Conservation (phyloP, 306 rosid species). For the Leucaena leucocephala region DNA sequence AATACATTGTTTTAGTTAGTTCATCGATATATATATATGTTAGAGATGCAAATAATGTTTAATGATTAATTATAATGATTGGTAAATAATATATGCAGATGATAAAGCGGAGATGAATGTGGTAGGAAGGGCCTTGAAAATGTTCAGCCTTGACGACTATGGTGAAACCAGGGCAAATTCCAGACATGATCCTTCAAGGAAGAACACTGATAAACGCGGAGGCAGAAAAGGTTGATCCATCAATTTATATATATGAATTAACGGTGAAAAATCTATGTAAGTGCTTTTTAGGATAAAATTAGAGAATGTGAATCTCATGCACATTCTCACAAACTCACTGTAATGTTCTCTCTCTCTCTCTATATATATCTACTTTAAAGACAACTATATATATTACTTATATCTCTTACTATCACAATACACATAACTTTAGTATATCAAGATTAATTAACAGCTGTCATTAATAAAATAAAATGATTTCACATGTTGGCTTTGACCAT, state of each 20-base stretch:
- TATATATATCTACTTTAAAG: no score
- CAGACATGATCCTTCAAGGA: conserved; percentile 53
- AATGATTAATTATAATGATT: not conserved
- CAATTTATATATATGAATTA: not conserved
- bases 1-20: not conserved
- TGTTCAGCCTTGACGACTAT: conserved; percentile 46
- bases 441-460: no score
- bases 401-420: not conserved
- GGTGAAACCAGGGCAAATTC: conserved; percentile 52
- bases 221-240: conserved; percentile 18
- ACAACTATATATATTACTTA: not conserved
- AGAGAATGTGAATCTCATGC: not conserved
- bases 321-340: not conserved
- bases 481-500: not conserved
- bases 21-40: not conserved
- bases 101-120: conserved; percentile 18
- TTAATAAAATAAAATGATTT: not conserved
- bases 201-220: not conserved
- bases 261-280: not conserved
- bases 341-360: not conserved
- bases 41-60: not conserved
- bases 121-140: conserved; percentile 44
- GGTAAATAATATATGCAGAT: not conserved
- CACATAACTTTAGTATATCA: not conserved
- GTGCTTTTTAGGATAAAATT: not conserved